Base-by-base conservation (phyloP, 106 monocot species). In the Platanthera guangdongensis region DNA sequence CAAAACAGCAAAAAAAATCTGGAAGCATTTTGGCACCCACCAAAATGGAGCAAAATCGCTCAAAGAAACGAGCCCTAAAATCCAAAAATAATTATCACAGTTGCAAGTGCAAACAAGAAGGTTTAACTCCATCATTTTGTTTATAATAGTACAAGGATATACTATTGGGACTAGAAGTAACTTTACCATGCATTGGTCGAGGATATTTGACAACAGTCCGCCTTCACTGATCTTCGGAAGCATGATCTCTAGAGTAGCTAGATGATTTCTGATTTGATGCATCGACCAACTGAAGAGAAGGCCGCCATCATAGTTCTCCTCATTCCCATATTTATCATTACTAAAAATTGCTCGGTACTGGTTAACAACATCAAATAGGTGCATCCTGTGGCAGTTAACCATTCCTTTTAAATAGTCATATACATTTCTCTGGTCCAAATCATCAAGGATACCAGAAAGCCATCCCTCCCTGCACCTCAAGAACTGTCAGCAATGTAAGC, bases 261-360 rank as follows among this genome's bases (percentile, higher is more conserved):
- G 70, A 68, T 94, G 97, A 71, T 84, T 94, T 68, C 83, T 80
- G 76, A 97, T 91, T 76, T 97, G 97, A 85, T 91, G 93, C 91
- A 97, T 89, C 9, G 91, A 89, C 97, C 97, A 97, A 84, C 94
- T 97, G 78, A 88, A 97, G 67, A 97, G 91, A 87, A 97, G 91
- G 5, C 97, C 97, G 13, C 96, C 91, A 78, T 97, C 97, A 83
- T 86, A 91, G 80, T 85, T 94, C 80, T 92, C 94, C 67, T 97
- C 91, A 77, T 79, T 97, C 49, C 97, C 88, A 77, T 94, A 94
- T 75, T 89, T 91, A 81, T 92, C 94, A 79, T 97, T 97, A 82
- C 73, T 94, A 78, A 94, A 97, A 80, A 94, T 94, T 12, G 97
- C 91, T 21, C 94, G 78, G 77, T 94, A 97, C 76, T 97, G 94